phyloP scores from a whole-genome alignment of 2,329 filamentous ascomycete genomes.

The Ascochyta fabae region DNA sequence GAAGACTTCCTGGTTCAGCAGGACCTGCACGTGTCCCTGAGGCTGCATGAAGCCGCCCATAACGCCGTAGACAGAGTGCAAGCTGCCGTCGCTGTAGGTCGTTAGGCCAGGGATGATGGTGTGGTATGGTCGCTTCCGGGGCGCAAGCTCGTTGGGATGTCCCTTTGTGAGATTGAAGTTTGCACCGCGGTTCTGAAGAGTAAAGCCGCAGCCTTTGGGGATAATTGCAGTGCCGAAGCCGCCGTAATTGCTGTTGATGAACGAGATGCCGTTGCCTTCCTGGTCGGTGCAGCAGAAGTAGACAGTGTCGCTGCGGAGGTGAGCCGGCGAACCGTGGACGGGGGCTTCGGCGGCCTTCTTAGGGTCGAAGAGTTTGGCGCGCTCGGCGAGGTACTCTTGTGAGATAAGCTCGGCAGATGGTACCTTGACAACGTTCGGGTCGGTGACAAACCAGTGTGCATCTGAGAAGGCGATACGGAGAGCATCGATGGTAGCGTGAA shows the following conservation, averaged over 20 bases:
- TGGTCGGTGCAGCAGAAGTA: conserved; percentile 88
- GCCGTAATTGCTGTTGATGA: conserved; percentile 95
- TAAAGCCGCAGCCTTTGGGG: conserved; percentile 86
- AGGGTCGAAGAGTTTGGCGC: conserved; percentile 67
- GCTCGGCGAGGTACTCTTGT: conserved; percentile 74
- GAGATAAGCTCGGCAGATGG: conserved; percentile 74
- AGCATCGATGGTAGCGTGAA: conserved; percentile 87
- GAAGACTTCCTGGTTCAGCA: conserved; percentile 87
- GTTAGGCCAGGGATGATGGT: conserved; percentile 95
- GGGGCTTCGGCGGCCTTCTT: conserved; percentile 60
- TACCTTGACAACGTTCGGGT: conserved; percentile 75
- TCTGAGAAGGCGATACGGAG: conserved; percentile 91
- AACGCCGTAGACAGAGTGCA: conserved; percentile 90
- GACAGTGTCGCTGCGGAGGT: conserved; percentile 88
- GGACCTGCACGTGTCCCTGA: conserved; percentile 91
- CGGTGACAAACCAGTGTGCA: conserved; percentile 86
- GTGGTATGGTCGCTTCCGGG: conserved; percentile 90
- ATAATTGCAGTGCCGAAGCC: conserved; percentile 90
- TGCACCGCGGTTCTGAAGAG: conserved; percentile 88
- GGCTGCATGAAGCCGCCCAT: conserved; percentile 99
- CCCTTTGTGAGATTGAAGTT: conserved; percentile 76
- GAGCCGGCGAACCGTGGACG: conserved; percentile 75
- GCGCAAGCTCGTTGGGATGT: conserved; percentile 82
- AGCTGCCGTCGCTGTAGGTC: conserved; percentile 76
- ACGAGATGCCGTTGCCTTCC: conserved; percentile 87